Conservation (phyloP, 1,284 basidiomycete species). For the Cerrena zonata region DNA sequence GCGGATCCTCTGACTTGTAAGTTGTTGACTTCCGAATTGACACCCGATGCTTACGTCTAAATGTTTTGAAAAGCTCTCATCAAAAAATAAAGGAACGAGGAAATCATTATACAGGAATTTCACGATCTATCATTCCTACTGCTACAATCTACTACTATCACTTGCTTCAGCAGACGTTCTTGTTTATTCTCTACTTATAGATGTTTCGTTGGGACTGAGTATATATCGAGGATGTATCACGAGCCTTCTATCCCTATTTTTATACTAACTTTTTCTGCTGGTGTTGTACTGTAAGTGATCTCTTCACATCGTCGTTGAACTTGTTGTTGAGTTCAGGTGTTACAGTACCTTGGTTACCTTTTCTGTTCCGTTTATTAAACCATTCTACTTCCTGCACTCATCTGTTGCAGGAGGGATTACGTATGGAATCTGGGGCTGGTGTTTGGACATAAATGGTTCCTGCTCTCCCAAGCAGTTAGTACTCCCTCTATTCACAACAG, state of each 20-base stretch:
- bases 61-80: too few species aligned
- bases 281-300: conserved; percentile 23
- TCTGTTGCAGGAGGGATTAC: conserved; percentile 20
- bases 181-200: neutral
- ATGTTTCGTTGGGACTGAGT: neutral
- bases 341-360: conserved; percentile 26
- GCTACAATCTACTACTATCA: too few species aligned
- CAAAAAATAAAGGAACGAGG: too few species aligned
- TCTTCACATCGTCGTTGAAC: neutral
- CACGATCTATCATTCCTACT: too few species aligned
- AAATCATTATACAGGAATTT: too few species aligned
- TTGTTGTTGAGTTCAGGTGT: neutral
- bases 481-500: neutral
- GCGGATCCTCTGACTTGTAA: too few species aligned
- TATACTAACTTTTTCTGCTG: conserved; percentile 16
- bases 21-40: too few species aligned
- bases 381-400: conserved; percentile 26
- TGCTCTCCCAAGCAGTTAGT: conserved; percentile 22
- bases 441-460: conserved; percentile 14
- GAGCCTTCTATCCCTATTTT: conserved; percentile 14
- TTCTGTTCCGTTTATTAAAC: conserved; percentile 25
- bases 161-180: too few species aligned
- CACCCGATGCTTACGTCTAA: too few species aligned
- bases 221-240: neutral
- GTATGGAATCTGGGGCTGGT: conserved; percentile 28